These are phyloP conservation scores for Trichoderma sp. DNA, from an alignment of 2,329 filamentous ascomycete species.

Conservation along the genomic window DNA sequence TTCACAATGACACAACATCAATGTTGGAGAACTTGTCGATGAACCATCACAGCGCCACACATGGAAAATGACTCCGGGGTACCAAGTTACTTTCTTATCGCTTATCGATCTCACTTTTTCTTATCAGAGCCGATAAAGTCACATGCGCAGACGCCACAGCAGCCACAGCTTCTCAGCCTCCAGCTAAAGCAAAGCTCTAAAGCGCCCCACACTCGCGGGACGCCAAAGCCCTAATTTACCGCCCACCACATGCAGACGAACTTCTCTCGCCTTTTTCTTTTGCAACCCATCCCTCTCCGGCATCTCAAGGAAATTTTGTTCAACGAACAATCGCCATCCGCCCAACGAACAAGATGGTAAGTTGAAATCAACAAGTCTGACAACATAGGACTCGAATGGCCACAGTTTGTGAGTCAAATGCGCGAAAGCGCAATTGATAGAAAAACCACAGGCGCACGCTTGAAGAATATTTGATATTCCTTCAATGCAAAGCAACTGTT, in stretches of 20 bases:
- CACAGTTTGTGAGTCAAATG: conserved; percentile 44
- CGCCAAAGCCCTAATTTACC: conserved; percentile 45
- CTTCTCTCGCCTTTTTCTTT: conserved; percentile 35
- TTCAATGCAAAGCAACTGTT: conserved; percentile 34
- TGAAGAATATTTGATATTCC: background rate
- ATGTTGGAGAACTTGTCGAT: background rate
- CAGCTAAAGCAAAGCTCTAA: no score
- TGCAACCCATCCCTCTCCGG: conserved; percentile 37
- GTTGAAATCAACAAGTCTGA: conserved; percentile 37
- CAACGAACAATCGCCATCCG: conserved; percentile 41
- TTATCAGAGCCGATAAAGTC: conserved; percentile 11
- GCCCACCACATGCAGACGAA: conserved; percentile 39
- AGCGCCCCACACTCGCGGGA: conserved; percentile 25
- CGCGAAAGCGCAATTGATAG: conserved; percentile 41
- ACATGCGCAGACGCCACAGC: conserved; percentile 27
- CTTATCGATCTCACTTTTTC: background rate
- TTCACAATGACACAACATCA: background rate
- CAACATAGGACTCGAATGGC: conserved; percentile 42
- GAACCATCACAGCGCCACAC: background rate
- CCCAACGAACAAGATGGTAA: conserved; percentile 49
- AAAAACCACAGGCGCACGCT: conserved; percentile 35
- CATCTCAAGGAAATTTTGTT: conserved; percentile 41
- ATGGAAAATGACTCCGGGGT: background rate
- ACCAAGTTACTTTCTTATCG: background rate
- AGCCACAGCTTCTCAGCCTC: conserved; percentile 10